These are phyloP conservation scores for Pythium pyrilobum DNA, from an alignment of 352 stramenopile species.

Conservation along the genomic window DNA sequence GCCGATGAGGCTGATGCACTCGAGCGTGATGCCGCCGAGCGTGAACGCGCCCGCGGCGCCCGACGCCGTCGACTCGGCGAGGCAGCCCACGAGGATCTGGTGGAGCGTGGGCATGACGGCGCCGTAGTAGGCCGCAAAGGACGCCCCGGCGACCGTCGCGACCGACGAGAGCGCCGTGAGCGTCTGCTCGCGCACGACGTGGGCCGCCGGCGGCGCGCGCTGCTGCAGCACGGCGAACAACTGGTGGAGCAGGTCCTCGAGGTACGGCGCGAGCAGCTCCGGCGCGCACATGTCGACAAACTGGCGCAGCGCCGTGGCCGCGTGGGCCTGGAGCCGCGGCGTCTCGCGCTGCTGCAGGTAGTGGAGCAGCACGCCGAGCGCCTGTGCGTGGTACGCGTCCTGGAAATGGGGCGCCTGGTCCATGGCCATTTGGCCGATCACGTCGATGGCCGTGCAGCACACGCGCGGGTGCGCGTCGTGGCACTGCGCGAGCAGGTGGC, in stretches of 20 bases:
- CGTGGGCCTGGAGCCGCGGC: slow-evolving; percentile 67
- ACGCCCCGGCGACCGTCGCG: slow-evolving; percentile 51
- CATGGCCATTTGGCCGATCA: slow-evolving; percentile 73
- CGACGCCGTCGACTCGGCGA: slow-evolving; percentile 46
- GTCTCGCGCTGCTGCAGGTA: slow-evolving; percentile 59
- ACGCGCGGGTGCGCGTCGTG: slow-evolving; percentile 71
- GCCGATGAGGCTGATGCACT: slow-evolving; percentile 80
- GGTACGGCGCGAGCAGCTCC: slow-evolving; percentile 58
- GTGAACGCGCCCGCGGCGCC: slow-evolving; percentile 51
- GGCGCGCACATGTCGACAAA: slow-evolving; percentile 81
- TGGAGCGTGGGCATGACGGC: slow-evolving; percentile 72
- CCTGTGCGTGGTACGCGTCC: slow-evolving; percentile 62
- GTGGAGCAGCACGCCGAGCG: slow-evolving; percentile 52
- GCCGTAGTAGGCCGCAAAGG: slow-evolving; percentile 70
- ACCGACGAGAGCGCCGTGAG: slow-evolving; percentile 81
- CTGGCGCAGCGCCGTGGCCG: slow-evolving; percentile 67
- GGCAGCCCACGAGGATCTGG: slow-evolving; percentile 56
- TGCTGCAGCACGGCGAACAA: slow-evolving; percentile 63
- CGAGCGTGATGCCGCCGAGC: slow-evolving; percentile 78
- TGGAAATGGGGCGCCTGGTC: slow-evolving; percentile 81
- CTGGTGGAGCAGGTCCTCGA: slow-evolving; percentile 66
- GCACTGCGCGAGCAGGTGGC: slow-evolving; percentile 58
- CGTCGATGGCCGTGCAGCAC: slow-evolving; percentile 79
- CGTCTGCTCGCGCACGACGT: slow-evolving; percentile 72
- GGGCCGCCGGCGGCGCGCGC: slow-evolving; percentile 22